Evolutionary conservation across 1,139 yeast genomes (phyloP).

Genomic region (Blastobotrys arbuscula): DNA sequence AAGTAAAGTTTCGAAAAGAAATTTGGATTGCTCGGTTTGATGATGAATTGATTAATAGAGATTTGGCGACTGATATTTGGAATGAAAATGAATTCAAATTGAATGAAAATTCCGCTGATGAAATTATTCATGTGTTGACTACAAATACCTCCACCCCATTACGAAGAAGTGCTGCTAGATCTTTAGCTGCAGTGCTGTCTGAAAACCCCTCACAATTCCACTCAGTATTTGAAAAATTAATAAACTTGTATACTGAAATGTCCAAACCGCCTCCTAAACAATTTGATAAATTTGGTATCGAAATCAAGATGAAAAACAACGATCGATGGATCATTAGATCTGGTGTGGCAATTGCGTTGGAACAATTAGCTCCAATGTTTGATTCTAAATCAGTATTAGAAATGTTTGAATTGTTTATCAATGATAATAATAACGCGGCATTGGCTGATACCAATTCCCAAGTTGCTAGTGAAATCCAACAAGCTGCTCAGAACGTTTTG

Average conservation of each 20-base stretch:
- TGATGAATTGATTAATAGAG: constrained; percentile 56
- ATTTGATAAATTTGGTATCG: constrained; percentile 73
- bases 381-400: constrained; percentile 37
- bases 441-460: constrained; percentile 69
- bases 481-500: constrained; percentile 77
- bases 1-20: constrained; percentile 52
- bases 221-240: constrained; percentile 40
- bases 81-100: constrained; percentile 55
- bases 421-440: constrained; percentile 40
- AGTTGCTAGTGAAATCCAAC: constrained; percentile 79
- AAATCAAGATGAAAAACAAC: constrained; percentile 56
- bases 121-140: constrained; percentile 15
- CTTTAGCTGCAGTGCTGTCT: constrained; percentile 36
- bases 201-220: constrained; percentile 31
- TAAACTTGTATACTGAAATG: constrained; percentile 52
- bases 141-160: constrained; percentile 27
- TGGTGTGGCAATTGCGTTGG: constrained; percentile 68
- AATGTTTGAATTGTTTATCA: constrained; percentile 55
- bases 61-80: constrained; percentile 79
- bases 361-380: constrained; percentile 51
- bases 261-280: constrained; percentile 73
- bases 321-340: constrained; percentile 85
- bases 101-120: constrained; percentile 36
- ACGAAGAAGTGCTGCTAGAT: constrained; percentile 59
- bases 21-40: constrained; percentile 78